phyloP scores from a whole-genome alignment of 495 filamentous ascomycete genomes.

The Filosporella fistucella region DNA sequence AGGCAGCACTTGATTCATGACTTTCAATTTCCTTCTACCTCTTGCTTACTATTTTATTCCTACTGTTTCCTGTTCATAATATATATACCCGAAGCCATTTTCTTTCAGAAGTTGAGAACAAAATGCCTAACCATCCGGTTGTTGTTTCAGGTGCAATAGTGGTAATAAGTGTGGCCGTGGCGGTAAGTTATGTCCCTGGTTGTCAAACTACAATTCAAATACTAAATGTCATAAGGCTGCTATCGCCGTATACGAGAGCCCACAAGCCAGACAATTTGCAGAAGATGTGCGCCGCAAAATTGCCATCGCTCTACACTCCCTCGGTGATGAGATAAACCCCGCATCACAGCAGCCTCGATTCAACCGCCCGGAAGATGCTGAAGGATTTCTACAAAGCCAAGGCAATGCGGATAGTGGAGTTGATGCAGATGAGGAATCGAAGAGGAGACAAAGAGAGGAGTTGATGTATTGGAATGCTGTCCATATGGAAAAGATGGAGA shows the following conservation, averaged over 20 bases:
- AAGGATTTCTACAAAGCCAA: constrained; percentile 48
- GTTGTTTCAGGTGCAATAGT: constrained; percentile 67
- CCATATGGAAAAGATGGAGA: constrained; percentile 21
- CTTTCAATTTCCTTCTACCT: too few species aligned
- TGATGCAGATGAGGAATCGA: constrained; percentile 63
- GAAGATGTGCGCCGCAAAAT: constrained; percentile 73
- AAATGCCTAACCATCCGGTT: constrained; percentile 40
- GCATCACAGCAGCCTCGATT: constrained; percentile 36
- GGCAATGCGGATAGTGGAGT: constrained; percentile 49
- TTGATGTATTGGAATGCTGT: constrained; percentile 62
- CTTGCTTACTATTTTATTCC: background rate
- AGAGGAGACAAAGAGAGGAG: constrained; percentile 66
- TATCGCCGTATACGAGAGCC: constrained; percentile 80
- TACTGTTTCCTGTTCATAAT: background rate
- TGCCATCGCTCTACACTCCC: constrained; percentile 68
- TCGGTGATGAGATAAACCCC: constrained; percentile 73
- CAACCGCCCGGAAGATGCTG: constrained; percentile 54
- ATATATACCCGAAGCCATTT: background rate
- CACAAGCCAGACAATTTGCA: constrained; percentile 72
- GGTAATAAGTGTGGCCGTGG: constrained; percentile 68
- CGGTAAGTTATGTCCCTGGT: constrained; percentile 32
- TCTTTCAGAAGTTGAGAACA: constrained; percentile 7
- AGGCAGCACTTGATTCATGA: constrained; percentile 1
- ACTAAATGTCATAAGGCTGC: constrained; percentile 39
- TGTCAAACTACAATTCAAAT: background rate